Base-by-base conservation (phyloP, 2,329 filamentous ascomycete genomes). In the Microcyclospora tardicrescens region DNA sequence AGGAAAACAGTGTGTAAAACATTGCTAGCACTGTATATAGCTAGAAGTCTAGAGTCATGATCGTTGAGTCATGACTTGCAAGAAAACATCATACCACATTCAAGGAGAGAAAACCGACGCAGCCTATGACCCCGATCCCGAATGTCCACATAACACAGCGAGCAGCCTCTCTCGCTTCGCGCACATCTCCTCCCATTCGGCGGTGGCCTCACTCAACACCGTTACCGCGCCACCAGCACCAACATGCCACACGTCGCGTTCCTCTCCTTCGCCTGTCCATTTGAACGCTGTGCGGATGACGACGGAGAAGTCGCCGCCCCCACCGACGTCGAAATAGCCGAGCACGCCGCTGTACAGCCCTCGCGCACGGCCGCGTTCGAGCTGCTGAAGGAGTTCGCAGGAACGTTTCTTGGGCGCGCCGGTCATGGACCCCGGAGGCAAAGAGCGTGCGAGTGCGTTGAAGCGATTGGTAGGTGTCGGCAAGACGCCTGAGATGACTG, bases 341-440 rank as follows among this genome's bases (percentile, higher is more conserved):
- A 95, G 72, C 2, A 93, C 82, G 14, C 91, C 86, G 6, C 84
- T 84, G 61, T 95, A 95, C 36, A 95, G 62, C 27, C 84, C 79
- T 37, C 89, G 69, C 49, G 78, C 72, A 41, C 65, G 61, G 3
- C 66, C 57, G 13, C 61, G 62, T 60, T 94, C 87, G 32, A 94
- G 70, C 3, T 68, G 63, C 42, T 71, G 69, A 14, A 96, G 66
- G 34, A 95, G 72, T 65, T 93, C 80, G 58, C 89, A 95, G 46
- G 82, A 89, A 35, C 89, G 74, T 62, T 89, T 87, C 67, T 96
- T 96, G 0, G 89, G 91, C 1, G 89, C 89, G 6, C 91, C 91
- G 2, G 89, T 96, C 91, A 96, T 96, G 52, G 82, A 89, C 0
- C 91, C 89, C 0, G 91, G 86, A 0, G 91, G 89, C 1, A 96